These are phyloP conservation scores for Elaeis oleifera DNA, from an alignment of 202 grass and related monocot species.

Conservation along the genomic window DNA sequence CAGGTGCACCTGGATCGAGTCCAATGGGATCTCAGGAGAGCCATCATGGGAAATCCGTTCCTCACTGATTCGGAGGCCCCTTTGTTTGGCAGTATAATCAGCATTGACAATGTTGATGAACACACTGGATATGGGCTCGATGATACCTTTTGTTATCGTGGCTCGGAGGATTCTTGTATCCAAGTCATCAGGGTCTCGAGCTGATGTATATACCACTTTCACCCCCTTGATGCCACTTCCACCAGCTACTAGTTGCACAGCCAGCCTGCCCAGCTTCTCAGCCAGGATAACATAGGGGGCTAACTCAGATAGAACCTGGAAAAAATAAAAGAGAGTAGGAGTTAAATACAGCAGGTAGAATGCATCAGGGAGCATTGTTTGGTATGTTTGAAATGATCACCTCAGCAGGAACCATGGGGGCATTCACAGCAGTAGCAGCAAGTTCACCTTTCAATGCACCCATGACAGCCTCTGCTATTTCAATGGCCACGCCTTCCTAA, in stretches of 20 bases:
- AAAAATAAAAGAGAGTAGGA: not conserved
- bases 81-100: constrained; percentile 59
- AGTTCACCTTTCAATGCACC: constrained; percentile 71
- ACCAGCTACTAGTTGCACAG: constrained; percentile 65
- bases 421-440: constrained; percentile 75
- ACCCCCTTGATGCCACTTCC: constrained; percentile 53
- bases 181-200: constrained; percentile 59
- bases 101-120: constrained; percentile 82
- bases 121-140: constrained; percentile 65
- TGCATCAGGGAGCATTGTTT: not conserved
- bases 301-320: constrained; percentile 56
- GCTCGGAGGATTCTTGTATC: constrained; percentile 61
- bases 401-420: constrained; percentile 64
- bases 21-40: constrained; percentile 43
- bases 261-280: constrained; percentile 64
- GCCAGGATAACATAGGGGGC: constrained; percentile 57
- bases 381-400: constrained; percentile 21
- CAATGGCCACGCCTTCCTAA: constrained; percentile 78
- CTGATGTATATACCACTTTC: constrained; percentile 55
- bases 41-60: constrained; percentile 54
- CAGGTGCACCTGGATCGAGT: constrained; percentile 68
- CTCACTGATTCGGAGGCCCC: constrained; percentile 51
- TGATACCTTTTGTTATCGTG: constrained; percentile 60
- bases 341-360: too few species aligned
- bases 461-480: constrained; percentile 72